A percentile compares a stretch with the other conserved stretches of the same genome.
phyloP scores from a whole-genome alignment of 2,329 filamentous ascomycete species.

The Pseudogymnoascus sp. region DNA sequence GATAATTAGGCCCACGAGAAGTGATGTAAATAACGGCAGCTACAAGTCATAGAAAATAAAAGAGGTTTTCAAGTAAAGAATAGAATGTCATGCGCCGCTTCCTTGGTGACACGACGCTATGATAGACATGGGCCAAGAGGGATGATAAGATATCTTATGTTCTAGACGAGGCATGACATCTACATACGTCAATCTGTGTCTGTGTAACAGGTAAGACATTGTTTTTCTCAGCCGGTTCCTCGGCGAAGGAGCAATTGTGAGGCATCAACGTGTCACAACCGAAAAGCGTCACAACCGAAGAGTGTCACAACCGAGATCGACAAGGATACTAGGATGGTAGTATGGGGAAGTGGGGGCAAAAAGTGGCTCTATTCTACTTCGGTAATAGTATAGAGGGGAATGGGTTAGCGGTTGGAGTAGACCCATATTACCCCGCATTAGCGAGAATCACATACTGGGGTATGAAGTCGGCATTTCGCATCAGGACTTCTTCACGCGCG shows the following conservation, averaged over 20 bases:
- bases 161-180: neutral
- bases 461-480: neutral
- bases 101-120: neutral
- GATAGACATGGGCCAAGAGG: neutral
- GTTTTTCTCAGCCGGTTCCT: slow-evolving; percentile 18
- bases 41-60: neutral
- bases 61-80: slow-evolving; percentile 34
- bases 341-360: neutral
- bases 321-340: slow-evolving; percentile 14
- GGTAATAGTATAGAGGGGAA: neutral
- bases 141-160: neutral
- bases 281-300: slow-evolving; percentile 35
- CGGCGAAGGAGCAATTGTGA: slow-evolving; percentile 39
- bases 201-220: neutral
- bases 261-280: slow-evolving; percentile 42
- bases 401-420: neutral
- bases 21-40: neutral
- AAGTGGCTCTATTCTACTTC: neutral
- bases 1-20: slow-evolving; percentile 26
- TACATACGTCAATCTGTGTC: neutral
- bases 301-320: neutral
- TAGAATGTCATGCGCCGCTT: neutral
- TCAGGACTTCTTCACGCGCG: neutral
- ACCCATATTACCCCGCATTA: slow-evolving; percentile 2
- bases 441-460: neutral